Evolutionary conservation across 1,284 basidiomycete genomes (phyloP), one percentile per base, ranked within the genome.

Genomic region (Uromyces viciae-fabae): DNA sequence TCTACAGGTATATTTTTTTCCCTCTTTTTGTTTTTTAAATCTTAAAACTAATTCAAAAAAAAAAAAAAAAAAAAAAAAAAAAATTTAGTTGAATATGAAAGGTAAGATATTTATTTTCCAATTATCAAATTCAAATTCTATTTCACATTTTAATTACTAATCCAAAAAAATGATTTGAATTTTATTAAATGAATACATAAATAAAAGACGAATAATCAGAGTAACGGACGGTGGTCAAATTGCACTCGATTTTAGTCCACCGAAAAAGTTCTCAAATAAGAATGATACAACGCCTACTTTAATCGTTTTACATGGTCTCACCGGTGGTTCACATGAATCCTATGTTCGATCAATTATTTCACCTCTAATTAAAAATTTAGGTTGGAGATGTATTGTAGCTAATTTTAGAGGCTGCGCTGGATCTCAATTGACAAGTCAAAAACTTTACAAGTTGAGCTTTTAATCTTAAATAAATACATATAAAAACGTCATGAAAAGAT

Each of bases 401-500:
- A 93, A 96, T 87, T 96, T 92, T 87, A 91, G 95, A 83, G 95
- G 95, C 84, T 98, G 95, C 92, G 83, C 83, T 90, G 82, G 71
- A 33, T 42, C 73, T 42, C 19, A 36, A 88, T 75, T 82, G 56
- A 60, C 81, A n/a, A 82, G 49, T 33, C 42, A 14, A 56, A 60
- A n/a, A 36, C 40, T 78, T 42, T 72, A 72, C 58, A 38, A 49
- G 71, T 80, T 83, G 75, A 74, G 78, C 38, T 62, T 58, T 75
- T 56, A 82, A 72, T 81, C 72, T 84, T 92, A 91, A 92, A 87
- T 92, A 42, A 91, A 0, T 84, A 84, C 81, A 81, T 11, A 49
- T 11, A 49, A 49, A 49, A 49, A 22, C 22, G 11, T 11, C 46
- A 38, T 36, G 15, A 33, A 33, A 15, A 28, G 1, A 42, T 60